Base-by-base conservation (phyloP, 129 eudicot species). In the Chrysanthemum makinoi region DNA sequence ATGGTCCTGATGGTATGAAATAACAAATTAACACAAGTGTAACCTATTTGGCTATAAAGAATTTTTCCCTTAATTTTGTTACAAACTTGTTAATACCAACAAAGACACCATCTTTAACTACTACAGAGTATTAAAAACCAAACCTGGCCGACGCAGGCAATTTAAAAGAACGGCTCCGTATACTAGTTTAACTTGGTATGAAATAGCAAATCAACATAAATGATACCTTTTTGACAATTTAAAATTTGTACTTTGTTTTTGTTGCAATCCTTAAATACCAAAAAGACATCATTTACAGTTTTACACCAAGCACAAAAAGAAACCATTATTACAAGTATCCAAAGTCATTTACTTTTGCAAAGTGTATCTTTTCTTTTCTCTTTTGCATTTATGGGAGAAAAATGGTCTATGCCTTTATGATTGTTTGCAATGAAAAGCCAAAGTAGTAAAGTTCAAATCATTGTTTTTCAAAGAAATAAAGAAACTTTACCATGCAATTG, bases 401-500 rank as follows among this genome's bases (percentile, higher is more conserved):
- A 39, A 6, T 39, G 46, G 46, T 39, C 46, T 39, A 48, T 0
- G 24, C 60, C 49, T 53, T 69, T 69, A 68, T 66, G 56, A 19
- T 9, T 18, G 24, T 68, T 68, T 68, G 43, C 18, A 54, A 68
- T 69, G 30, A 73, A 57, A 39, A 56, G 48, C 57, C 7, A 18
- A 61, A 48, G 30, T 11, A 75, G 18, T 59, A 61, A 61, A 61
- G 46, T 10, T 14, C 48, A 6, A 62, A 30, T 62, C n/a, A 62
- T 62, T 22, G 48, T 13, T 2, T 62, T 28, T 62, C 15, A 55
- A 43, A 48, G 46, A 61, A 74, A 7, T 71, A 46, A 77, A 22
- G 64, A 68, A 49, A 43, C 12, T 16, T 83, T 86, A 94, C 97
- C 99, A 71, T 94, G 97, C 82, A 94, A 82, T 62, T 86, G 96